Evolutionary conservation across 2,329 filamentous ascomycete genomes (phyloP).

Genomic region (Arthroderma sp.): DNA sequence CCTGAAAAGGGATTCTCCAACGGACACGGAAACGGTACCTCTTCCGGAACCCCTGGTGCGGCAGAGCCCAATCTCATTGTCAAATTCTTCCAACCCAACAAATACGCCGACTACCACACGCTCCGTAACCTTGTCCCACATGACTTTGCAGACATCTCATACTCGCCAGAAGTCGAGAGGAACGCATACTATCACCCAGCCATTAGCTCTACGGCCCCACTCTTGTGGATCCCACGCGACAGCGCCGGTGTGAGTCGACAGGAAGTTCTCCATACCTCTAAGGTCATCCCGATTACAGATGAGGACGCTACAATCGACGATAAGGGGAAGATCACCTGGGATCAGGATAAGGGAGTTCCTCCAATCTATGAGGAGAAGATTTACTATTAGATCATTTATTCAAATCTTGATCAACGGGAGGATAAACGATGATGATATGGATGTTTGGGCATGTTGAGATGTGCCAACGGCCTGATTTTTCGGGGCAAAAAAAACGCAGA

Average conservation of each 20-base stretch:
- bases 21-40: slow-evolving; percentile 12
- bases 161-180: slow-evolving; percentile 47
- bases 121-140: slow-evolving; percentile 57
- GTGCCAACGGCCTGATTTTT: too few species aligned
- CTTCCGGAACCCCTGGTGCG: slow-evolving; percentile 13
- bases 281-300: slow-evolving; percentile 66
- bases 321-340: slow-evolving; percentile 53
- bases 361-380: slow-evolving; percentile 48
- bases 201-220: slow-evolving; percentile 46
- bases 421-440: too few species aligned
- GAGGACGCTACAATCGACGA: slow-evolving; percentile 59
- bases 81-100: slow-evolving; percentile 62
- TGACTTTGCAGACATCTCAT: slow-evolving; percentile 41
- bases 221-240: slow-evolving; percentile 79
- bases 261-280: slow-evolving; percentile 59
- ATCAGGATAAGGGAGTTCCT: slow-evolving; percentile 41
- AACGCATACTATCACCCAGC: slow-evolving; percentile 65
- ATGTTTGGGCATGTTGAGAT: too few species aligned
- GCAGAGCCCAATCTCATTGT: slow-evolving; percentile 24
- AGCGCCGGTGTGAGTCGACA: slow-evolving; percentile 60
- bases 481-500: too few species aligned
- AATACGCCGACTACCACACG: slow-evolving; percentile 57
- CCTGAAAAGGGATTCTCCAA: slow-evolving; percentile 19
- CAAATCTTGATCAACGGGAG: too few species aligned
- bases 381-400: slow-evolving; percentile 31